These are phyloP conservation scores for Nyssa sinensis DNA, from an alignment of 148 eudicot species.

Conservation along the genomic window DNA sequence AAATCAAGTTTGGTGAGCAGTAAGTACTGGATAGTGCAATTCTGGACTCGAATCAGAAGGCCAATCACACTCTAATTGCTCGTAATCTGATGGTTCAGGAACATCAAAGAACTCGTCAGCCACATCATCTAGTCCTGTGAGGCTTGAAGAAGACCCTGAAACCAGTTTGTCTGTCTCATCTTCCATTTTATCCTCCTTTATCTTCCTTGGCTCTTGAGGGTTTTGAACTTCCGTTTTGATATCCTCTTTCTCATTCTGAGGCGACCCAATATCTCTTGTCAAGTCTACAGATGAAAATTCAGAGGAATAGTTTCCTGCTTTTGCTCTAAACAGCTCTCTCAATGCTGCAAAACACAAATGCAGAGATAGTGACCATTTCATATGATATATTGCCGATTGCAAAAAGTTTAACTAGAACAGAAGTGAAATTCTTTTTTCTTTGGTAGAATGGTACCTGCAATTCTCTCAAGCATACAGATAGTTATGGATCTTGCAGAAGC, in stretches of 20 bases:
- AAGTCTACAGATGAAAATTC: constrained; percentile 34
- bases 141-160: constrained; percentile 33
- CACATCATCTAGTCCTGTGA: constrained; percentile 52
- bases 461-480: constrained; percentile 52
- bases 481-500: constrained; percentile 46
- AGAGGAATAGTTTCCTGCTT: constrained; percentile 34
- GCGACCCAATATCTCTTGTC: constrained; percentile 25
- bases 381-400: too few relatives aligned
- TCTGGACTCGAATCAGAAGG: constrained; percentile 26
- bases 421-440: neutral
- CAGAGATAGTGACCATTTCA: neutral
- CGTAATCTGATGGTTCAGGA: constrained; percentile 54
- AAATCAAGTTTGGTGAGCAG: constrained; percentile 12
- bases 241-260: constrained; percentile 28
- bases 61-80: constrained; percentile 45
- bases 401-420: neutral
- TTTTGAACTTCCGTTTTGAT: constrained; percentile 25
- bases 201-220: constrained; percentile 12
- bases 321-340: constrained; percentile 57
- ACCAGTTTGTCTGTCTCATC: constrained; percentile 24
- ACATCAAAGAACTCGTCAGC: constrained; percentile 74
- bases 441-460: constrained; percentile 47
- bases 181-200: constrained; percentile 23
- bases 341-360: constrained; percentile 46
- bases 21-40: constrained; percentile 38